phyloP scores from a whole-genome alignment of 306 rosid genomes.

The Alnus glutinosa region DNA sequence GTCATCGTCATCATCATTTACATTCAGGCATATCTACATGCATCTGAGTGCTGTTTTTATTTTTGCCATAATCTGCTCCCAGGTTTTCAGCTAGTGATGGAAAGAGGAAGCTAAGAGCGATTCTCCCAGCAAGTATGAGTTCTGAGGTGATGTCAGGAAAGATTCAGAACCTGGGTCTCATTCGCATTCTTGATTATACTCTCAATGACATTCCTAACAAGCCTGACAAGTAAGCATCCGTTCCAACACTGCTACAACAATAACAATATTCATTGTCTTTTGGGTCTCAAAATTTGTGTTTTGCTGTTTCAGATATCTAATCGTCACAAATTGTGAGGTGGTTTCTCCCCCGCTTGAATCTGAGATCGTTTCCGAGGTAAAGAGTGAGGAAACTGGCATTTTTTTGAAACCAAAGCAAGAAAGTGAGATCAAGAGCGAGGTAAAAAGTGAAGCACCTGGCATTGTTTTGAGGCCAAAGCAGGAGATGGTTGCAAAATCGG shows the following conservation, averaged over 20 bases:
- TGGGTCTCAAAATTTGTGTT: not conserved
- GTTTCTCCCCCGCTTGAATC: constrained; percentile 70
- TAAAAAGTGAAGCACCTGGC: constrained; percentile 41
- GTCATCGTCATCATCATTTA: not conserved
- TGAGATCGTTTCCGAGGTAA: constrained; percentile 50
- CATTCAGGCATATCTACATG: not conserved
- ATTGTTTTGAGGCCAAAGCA: constrained; percentile 69
- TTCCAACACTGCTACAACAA: not conserved
- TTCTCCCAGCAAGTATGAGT: constrained; percentile 48
- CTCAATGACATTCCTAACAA: constrained; percentile 71
- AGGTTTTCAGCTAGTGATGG: constrained; percentile 93
- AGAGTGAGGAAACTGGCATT: constrained; percentile 38
- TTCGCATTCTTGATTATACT: constrained; percentile 66
- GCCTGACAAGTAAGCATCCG: constrained; percentile 65
- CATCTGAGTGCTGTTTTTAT: not conserved
- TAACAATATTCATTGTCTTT: not conserved
- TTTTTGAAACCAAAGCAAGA: constrained; percentile 45
- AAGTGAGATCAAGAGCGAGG: constrained; percentile 30
- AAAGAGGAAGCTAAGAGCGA: constrained; percentile 58
- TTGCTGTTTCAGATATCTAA: constrained; percentile 54
- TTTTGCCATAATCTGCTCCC: not conserved
- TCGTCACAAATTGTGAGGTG: constrained; percentile 68
- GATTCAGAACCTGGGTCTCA: constrained; percentile 85
- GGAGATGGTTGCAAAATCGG: constrained; percentile 72
- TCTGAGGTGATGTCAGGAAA: constrained; percentile 61